Conservation (phyloP, 306 rosid species). For the Acmispon strigosus region DNA sequence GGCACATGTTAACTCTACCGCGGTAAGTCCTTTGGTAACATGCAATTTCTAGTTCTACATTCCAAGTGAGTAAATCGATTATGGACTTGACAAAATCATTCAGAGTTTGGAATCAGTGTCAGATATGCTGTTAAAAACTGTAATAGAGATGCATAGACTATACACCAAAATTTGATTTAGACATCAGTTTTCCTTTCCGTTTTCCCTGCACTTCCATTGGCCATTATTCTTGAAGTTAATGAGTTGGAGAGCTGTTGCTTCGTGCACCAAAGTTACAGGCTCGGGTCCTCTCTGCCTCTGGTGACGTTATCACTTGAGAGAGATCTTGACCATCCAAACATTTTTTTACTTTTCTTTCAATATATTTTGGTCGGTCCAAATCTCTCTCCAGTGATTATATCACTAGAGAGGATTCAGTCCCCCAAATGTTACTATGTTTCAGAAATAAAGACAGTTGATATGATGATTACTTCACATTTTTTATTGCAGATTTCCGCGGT, state of each 20-base stretch:
- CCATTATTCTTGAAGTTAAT: not conserved
- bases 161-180: not conserved
- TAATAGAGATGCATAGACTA: not conserved
- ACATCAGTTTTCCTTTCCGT: not conserved
- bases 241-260: not conserved
- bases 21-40: constrained; percentile 33
- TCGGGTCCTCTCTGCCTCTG: no score
- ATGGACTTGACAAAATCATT: no score
- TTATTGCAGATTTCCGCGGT: constrained; percentile 53
- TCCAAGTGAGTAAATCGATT: not conserved
- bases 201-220: not conserved
- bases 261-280: not conserved
- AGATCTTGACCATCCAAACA: no score
- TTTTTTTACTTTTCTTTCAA: no score
- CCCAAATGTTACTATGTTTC: not conserved
- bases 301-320: not conserved
- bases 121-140: not conserved
- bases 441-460: not conserved
- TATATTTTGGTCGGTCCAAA: no score
- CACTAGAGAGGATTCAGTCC: no score
- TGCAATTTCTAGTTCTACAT: not conserved
- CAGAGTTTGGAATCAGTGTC: no score
- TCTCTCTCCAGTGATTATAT: no score
- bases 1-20: constrained; percentile 53
- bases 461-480: not conserved